A percentile compares a stretch with the other conserved stretches of the same genome.
Conservation (phyloP, 1,139 yeast genomes). For the Hansenula lynferdii region DNA sequence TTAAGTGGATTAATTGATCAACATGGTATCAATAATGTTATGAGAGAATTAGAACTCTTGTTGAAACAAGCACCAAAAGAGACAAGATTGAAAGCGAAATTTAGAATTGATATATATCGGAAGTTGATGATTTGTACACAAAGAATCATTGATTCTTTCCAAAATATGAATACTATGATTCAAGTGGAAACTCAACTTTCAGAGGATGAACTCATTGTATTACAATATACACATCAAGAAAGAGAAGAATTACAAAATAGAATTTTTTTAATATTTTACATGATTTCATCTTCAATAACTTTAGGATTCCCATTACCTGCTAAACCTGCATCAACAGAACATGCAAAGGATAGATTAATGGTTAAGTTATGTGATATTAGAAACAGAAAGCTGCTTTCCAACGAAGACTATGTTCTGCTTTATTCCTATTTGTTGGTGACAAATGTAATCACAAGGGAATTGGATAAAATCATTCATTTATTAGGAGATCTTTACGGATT, state of each 20-base stretch:
- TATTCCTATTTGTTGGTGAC: conserved; percentile 75
- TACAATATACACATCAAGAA: conserved; percentile 52
- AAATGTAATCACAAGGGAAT: conserved; percentile 58
- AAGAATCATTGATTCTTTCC: conserved; percentile 67
- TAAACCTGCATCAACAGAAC: conserved; percentile 74
- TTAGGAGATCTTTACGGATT: conserved; percentile 61
- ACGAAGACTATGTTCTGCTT: conserved; percentile 68
- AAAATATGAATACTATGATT: conserved; percentile 64
- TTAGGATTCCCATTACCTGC: conserved; percentile 75
- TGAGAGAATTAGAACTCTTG: conserved; percentile 56
- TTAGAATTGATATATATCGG: conserved; percentile 51
- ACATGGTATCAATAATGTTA: conserved; percentile 47
- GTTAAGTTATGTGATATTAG: conserved; percentile 55
- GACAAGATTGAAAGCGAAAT: conserved; percentile 68
- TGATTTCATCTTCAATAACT: conserved; percentile 72
- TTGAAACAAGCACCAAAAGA: conserved; percentile 75
- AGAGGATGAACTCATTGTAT: conserved; percentile 49
- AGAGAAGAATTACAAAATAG: conserved; percentile 67
- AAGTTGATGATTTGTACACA: conserved; percentile 53
- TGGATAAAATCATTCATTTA: conserved; percentile 50
- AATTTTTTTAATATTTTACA: conserved; percentile 68
- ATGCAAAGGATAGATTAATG: conserved; percentile 67
- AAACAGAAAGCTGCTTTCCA: conserved; percentile 25
- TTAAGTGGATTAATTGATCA: conserved; percentile 51
- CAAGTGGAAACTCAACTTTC: conserved; percentile 55